These are phyloP conservation scores for Phytopythium litorale DNA, from an alignment of 352 stramenopile species.

Conservation along the genomic window DNA sequence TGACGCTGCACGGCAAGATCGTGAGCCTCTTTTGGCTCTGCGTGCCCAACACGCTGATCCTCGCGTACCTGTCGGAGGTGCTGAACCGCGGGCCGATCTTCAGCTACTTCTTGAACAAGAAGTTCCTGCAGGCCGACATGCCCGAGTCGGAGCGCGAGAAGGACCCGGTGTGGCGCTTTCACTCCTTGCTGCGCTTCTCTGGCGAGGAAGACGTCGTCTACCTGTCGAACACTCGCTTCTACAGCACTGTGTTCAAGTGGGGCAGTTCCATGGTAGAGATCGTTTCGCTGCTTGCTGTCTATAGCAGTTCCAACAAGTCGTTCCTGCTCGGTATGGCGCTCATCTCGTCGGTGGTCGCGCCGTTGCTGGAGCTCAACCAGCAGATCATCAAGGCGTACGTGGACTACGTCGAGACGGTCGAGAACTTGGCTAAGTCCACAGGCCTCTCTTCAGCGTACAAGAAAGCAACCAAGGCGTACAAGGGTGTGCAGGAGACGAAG, in stretches of 20 bases:
- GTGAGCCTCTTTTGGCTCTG: conserved; percentile 59
- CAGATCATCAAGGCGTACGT: conserved; percentile 51
- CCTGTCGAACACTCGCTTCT: conserved; percentile 44
- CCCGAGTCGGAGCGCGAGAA: conserved; percentile 49
- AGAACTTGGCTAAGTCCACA: conserved; percentile 23
- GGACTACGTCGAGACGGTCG: conserved; percentile 35
- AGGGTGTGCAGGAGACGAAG: conserved; percentile 10
- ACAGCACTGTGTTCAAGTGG: conserved; percentile 49
- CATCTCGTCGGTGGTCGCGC: conserved; percentile 31
- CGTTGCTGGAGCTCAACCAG: conserved; percentile 51
- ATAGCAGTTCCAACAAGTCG: conserved; percentile 13
- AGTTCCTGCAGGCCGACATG: conserved; percentile 59
- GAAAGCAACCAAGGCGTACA: conserved; percentile 10
- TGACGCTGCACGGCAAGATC: conserved; percentile 63
- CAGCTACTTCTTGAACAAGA: conserved; percentile 56
- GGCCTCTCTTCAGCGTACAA: conserved; percentile 17
- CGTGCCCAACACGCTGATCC: conserved; percentile 38
- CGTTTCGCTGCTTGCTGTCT: conserved; percentile 33
- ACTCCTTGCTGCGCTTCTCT: conserved; percentile 20
- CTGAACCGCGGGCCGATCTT: conserved; percentile 52
- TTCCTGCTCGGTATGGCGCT: conserved; percentile 30
- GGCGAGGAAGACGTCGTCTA: conserved; percentile 52
- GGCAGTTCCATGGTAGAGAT: conserved; percentile 44
- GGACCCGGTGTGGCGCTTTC: conserved; percentile 47
- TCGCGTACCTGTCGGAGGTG: conserved; percentile 50